Conservation (phyloP, 345 rosid genomes). For the Bruguiera gymnorhiza region DNA sequence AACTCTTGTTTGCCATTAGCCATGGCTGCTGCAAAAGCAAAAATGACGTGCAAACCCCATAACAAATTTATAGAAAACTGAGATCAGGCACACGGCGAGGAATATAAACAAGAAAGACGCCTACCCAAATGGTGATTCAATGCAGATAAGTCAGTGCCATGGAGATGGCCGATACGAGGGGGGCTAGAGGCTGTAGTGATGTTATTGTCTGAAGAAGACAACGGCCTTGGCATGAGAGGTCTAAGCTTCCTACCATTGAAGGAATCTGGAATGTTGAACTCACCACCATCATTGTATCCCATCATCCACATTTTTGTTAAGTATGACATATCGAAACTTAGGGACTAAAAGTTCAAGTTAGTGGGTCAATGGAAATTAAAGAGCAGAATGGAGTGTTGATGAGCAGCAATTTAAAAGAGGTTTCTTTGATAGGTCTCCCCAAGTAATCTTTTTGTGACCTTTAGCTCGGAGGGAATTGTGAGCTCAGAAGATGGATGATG, state of each 20-base stretch:
- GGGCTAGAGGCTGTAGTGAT: constrained; percentile 18
- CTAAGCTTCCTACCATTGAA: constrained; percentile 65
- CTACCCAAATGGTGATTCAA: constrained; percentile 61
- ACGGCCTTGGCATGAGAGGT: constrained; percentile 75
- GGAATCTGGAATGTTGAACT: constrained; percentile 56
- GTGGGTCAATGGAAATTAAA: neutral
- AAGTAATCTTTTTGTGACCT: neutral
- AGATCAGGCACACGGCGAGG: neutral
- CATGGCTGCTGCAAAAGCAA: constrained; percentile 23
- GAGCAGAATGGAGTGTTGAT: neutral
- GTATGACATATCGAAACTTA: neutral
- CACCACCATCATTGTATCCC: constrained; percentile 74
- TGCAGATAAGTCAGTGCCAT: constrained; percentile 45
- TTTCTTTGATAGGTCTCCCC: neutral
- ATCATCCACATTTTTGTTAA: constrained; percentile 73
- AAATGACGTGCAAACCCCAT: neutral
- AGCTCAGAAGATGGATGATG: neutral
- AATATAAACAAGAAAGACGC: constrained; percentile 7
- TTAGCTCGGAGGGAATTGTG: constrained; percentile 14
- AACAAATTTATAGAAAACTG: neutral
- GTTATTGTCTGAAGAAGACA: constrained; percentile 33
- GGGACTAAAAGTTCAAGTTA: neutral
- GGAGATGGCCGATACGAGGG: constrained; percentile 32
- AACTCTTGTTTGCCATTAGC: constrained; percentile 64
- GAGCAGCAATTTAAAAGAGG: neutral